Evolutionary conservation across 2,329 filamentous ascomycete species (phyloP).

Genomic region (Pseudogymnoascus sp.): DNA sequence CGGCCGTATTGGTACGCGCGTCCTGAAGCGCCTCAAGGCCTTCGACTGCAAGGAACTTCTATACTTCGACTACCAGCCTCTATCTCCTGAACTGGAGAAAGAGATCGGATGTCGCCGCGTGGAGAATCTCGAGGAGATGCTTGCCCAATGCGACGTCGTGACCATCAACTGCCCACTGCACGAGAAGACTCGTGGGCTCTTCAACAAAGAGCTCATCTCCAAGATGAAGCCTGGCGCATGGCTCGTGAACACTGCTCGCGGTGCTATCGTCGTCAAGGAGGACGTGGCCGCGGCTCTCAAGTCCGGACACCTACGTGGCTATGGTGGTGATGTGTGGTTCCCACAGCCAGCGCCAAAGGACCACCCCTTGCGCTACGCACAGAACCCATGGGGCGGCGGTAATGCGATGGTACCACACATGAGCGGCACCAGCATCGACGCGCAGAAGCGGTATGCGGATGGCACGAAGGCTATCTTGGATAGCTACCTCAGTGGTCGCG

Average conservation of each 20-base stretch:
- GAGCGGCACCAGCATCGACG: conserved; percentile 97
- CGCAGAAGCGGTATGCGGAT: conserved; percentile 84
- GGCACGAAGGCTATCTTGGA: conserved; percentile 86
- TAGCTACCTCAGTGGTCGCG: conserved; percentile 79
- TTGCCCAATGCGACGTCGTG: conserved; percentile 90
- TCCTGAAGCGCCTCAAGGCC: conserved; percentile 87
- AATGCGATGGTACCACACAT: conserved; percentile 99
- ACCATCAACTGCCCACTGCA: conserved; percentile 99
- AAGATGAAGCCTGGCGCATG: conserved; percentile 98
- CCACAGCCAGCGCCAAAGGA: conserved; percentile 92
- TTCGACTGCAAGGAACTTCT: conserved; percentile 99
- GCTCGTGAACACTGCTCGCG: conserved; percentile 97
- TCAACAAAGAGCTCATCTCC: conserved; percentile 96
- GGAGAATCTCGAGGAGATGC: conserved; percentile 83
- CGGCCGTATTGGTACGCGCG: conserved; percentile 96
- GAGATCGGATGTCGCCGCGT: conserved; percentile 94
- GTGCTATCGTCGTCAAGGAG: conserved; percentile 98
- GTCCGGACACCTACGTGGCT: conserved; percentile 82
- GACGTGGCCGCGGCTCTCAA: conserved; percentile 92
- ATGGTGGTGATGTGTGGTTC: conserved; percentile 92
- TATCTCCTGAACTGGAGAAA: conserved; percentile 76
- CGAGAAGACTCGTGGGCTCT: conserved; percentile 92
- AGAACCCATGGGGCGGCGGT: conserved; percentile 92
- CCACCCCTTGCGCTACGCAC: conserved; percentile 84
- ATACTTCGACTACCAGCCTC: conserved; percentile 99